phyloP scores from a whole-genome alignment of 257 asterid species.

The Anisodus acutangulus region DNA sequence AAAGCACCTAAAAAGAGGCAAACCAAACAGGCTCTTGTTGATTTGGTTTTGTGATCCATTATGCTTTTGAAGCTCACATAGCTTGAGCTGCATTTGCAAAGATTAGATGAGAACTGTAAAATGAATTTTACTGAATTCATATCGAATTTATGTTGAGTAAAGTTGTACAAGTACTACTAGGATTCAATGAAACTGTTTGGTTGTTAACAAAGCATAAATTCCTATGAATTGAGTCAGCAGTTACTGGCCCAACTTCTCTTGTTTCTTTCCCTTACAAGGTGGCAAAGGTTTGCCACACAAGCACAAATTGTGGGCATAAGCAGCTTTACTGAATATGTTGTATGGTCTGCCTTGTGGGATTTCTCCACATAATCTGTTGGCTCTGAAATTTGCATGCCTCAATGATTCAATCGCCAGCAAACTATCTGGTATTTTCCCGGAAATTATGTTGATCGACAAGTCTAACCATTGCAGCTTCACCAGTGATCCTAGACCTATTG shows the following conservation, averaged over 20 bases:
- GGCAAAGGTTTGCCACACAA: constrained; percentile 86
- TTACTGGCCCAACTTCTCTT: constrained; percentile 59
- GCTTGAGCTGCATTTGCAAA: not conserved
- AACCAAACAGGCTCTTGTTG: not conserved
- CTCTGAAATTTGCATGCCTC: constrained; percentile 76
- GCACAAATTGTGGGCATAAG: constrained; percentile 81
- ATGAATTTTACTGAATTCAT: constrained; percentile 25
- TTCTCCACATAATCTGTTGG: constrained; percentile 77
- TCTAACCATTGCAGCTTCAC: constrained; percentile 78
- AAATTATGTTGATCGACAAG: constrained; percentile 62
- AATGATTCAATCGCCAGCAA: constrained; percentile 59
- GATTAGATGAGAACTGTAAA: not conserved
- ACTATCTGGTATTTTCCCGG: constrained; percentile 68
- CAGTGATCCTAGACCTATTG: constrained; percentile 61
- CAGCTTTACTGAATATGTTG: constrained; percentile 61
- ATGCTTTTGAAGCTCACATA: not conserved
- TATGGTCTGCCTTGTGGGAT: constrained; percentile 88
- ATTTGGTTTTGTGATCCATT: not conserved
- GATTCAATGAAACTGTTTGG: constrained; percentile 35
- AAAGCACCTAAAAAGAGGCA: too few species aligned
- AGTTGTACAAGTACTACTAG: constrained; percentile 31
- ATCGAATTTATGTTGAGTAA: constrained; percentile 20
- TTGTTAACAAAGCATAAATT: constrained; percentile 47
- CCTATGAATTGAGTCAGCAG: constrained; percentile 58
- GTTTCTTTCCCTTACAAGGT: constrained; percentile 59